Evolutionary conservation across 345 rosid genomes (phyloP).

Genomic region (Dipteronia sinensis): DNA sequence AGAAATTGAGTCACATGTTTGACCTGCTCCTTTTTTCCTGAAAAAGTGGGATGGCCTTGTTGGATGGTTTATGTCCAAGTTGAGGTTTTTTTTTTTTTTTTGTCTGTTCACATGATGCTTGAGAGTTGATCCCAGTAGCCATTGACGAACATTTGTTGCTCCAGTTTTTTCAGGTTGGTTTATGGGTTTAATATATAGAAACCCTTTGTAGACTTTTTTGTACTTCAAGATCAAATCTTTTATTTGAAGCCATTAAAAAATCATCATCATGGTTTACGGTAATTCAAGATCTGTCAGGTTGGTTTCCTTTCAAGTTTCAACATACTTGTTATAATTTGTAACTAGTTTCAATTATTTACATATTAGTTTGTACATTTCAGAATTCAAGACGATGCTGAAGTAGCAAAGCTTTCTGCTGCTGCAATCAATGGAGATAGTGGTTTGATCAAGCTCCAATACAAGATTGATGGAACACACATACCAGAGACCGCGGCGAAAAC

Average conservation of each 20-base stretch:
- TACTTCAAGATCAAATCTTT: conserved; percentile 17
- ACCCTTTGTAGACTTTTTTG: neutral
- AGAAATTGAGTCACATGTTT: conserved; percentile 29
- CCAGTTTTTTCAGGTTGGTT: conserved; percentile 15
- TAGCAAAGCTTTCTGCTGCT: conserved; percentile 35
- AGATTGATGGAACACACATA: conserved; percentile 49
- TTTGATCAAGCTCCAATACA: conserved; percentile 39
- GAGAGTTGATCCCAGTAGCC: conserved; percentile 19
- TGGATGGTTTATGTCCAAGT: conserved; percentile 22
- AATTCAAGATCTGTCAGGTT: conserved; percentile 81
- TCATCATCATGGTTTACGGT: conserved; percentile 36
- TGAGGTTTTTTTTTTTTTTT: neutral
- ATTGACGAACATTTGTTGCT: conserved; percentile 12
- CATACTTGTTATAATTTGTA: neutral
- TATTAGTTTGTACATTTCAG: conserved; percentile 30
- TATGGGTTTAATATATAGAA: conserved; percentile 1
- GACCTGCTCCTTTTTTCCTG: conserved; percentile 23
- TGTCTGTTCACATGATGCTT: conserved; percentile 31
- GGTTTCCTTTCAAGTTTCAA: conserved; percentile 21
- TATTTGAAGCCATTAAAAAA: conserved; percentile 2
- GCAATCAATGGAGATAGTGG: conserved; percentile 47
- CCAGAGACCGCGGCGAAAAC: conserved; percentile 30
- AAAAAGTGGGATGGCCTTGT: conserved; percentile 17
- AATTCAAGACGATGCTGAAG: conserved; percentile 60
- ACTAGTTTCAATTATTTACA: neutral